These are phyloP conservation scores for Pisolithus marmoratus DNA, from an alignment of 768 basidiomycete genomes.

Conservation along the genomic window DNA sequence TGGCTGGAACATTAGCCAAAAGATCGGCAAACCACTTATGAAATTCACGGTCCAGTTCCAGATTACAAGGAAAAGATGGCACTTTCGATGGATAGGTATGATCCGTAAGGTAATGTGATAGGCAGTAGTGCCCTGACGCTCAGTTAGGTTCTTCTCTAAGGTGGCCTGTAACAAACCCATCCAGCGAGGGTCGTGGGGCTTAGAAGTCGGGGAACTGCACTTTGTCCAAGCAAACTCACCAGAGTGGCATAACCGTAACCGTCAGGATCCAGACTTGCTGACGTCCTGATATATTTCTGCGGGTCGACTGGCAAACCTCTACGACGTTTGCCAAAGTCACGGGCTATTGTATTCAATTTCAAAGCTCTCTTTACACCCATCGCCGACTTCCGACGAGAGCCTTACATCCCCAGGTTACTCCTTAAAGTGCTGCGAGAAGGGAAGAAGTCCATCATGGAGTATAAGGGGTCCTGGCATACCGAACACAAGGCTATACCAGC, in stretches of 20 bases:
- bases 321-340: slow-evolving; percentile 41
- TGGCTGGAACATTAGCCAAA: slow-evolving; percentile 43
- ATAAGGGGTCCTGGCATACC: slow-evolving; percentile 38
- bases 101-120: not conserved
- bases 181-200: slow-evolving; percentile 46
- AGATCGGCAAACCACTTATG: slow-evolving; percentile 42
- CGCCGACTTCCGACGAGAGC: slow-evolving; percentile 37
- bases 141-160: slow-evolving; percentile 41
- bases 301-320: slow-evolving; percentile 55
- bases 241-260: slow-evolving; percentile 29
- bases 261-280: slow-evolving; percentile 31
- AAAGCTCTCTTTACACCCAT: slow-evolving; percentile 50
- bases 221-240: slow-evolving; percentile 37
- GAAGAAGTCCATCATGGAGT: slow-evolving; percentile 34
- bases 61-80: slow-evolving; percentile 46
- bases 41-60: slow-evolving; percentile 44
- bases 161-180: slow-evolving; percentile 44
- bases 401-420: slow-evolving; percentile 42
- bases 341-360: slow-evolving; percentile 48
- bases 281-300: slow-evolving; percentile 39
- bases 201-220: slow-evolving; percentile 46
- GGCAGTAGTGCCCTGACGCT: not conserved
- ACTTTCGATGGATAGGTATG: slow-evolving; percentile 45
- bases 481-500: slow-evolving; percentile 43
- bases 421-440: slow-evolving; percentile 39